Base-by-base conservation (phyloP, 441 rosid species). In the Adansonia madagascariensis region DNA sequence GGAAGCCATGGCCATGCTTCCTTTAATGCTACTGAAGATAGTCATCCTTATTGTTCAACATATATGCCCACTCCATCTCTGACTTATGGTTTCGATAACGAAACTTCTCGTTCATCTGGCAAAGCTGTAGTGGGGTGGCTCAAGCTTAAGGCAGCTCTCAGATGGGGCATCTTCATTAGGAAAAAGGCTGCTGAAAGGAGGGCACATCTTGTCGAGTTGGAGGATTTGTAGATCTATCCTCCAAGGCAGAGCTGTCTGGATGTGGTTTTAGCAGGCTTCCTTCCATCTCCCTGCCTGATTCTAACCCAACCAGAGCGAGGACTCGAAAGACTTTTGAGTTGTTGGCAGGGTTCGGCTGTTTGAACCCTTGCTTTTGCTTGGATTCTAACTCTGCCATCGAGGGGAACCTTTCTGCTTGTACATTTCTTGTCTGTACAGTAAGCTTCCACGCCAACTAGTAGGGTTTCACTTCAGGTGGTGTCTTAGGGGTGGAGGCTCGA, bases 81-180 rank as follows among this genome's bases (percentile, higher is more conserved):
- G 66, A 84, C 77, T 74, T 83, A 76, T 61, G 75, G 81, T 63
- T 88, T 84, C 11, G 91, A 84, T 52, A 92, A 90, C 63, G 93
- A 88, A 24, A 87, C 86, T 20, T 78, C 94, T 15, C 88, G 91
- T 69, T 79, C 91, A 24, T 84, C 98, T 2, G 94, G 98, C 62
- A 96, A 91, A 81, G 95, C 96, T 63, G 97, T 97, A 74, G 86
- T 91, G 14, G 97, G 99, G 57, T 96, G 99, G 98, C 90, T 96
- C 70, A 96, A 96, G 88, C 93, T 96, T 75, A 96, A 96, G 84
- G 98, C 99, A 43, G 98, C 99, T 3, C 89, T 96, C 75, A 86
- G 99, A 79, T 94, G 98, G 98, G 98, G 99, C 4, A 87, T 96
- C 81, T 94, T 96, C 79, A 76, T 92, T 59, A 84, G 98, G 86